Evolutionary conservation across 2,329 filamentous ascomycete species (phyloP), one percentile per base, ranked within the genome.

Genomic region (Diaporthe vaccinii): DNA sequence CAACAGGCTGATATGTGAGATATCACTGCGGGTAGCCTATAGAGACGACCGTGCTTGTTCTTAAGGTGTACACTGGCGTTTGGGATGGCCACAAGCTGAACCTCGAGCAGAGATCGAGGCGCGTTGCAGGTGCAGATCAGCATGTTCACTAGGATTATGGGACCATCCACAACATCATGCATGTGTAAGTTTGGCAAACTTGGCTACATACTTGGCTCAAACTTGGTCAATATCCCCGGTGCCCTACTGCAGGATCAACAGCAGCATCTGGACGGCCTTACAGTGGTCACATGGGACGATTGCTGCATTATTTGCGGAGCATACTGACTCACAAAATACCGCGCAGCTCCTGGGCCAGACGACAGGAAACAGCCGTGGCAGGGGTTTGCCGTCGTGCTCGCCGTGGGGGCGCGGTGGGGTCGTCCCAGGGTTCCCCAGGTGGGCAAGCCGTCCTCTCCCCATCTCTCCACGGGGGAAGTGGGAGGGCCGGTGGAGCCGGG

Each of bases 401-500:
- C 49, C 65, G 49, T 69, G 65, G 65, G 65, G 65, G 14, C 31
- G 25, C 9, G 8, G 65, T 69, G 65, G 65, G 34, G 65, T 22
- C 31, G 20, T 55, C 49, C 65, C 41, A 69, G 65, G 65, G 31
- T 69, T 69, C 65, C 65, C 65, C 65, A 69, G 65, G 65, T 53
- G 65, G 49, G 65, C 22, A 69, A 69, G n/a, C 65, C 46, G 65
- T 49, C 31, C 31, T 68, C 65, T 68, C 65, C 65, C 65, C 65
- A 69, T 68, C 65, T 68, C 65, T 39, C 36, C 65, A 69, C 9
- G 65, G 65, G 65, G 65, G 14, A 68, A 53, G 62, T 51, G 62
- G 62, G 41, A 39, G 46, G 22, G 65, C n/a, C 41, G 49, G 65
- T 69, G 49, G 65, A 55, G 65, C 49, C 65, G 49, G 62, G 22